Percentiles rank a stretch among this genome's conserved stretches.
These are phyloP conservation scores for Bipolaris zeicola DNA, from an alignment of 2,329 filamentous ascomycete species.

Conservation along the genomic window DNA sequence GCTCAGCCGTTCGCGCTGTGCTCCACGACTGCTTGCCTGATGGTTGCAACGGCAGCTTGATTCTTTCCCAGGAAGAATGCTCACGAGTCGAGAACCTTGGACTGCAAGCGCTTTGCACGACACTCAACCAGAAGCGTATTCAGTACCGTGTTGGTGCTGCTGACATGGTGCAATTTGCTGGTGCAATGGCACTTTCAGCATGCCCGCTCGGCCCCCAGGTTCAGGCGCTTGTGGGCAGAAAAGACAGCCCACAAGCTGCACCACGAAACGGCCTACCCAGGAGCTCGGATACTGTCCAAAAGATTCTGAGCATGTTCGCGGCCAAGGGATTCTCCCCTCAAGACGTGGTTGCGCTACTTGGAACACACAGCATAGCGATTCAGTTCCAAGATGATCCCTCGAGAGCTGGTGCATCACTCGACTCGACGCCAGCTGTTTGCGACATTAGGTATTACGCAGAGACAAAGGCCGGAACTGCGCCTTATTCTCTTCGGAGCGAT, in stretches of 20 bases:
- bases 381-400: slow-evolving; percentile 35
- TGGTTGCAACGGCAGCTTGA: neutral
- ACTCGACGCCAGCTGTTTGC: slow-evolving; percentile 36
- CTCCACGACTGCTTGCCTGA: neutral
- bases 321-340: neutral
- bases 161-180: neutral
- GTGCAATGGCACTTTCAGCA: neutral
- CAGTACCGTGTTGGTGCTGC: neutral
- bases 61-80: neutral
- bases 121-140: neutral
- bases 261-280: neutral
- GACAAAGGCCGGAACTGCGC: slow-evolving; percentile 33
- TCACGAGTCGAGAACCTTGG: neutral
- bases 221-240: neutral
- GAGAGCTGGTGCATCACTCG: slow-evolving; percentile 30
- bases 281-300: neutral
- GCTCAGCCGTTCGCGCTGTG: neutral
- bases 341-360: neutral
- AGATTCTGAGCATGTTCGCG: neutral
- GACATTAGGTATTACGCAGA: slow-evolving; percentile 40
- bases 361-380: slow-evolving; percentile 34
- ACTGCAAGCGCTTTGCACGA: neutral
- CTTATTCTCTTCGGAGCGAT: slow-evolving; percentile 33
- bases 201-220: neutral
- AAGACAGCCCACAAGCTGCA: neutral